A percentile compares a stretch with the other conserved stretches of the same genome.
phyloP scores from a whole-genome alignment of 163 green algal species.

The Chlamydomonas reinhardtii region DNA sequence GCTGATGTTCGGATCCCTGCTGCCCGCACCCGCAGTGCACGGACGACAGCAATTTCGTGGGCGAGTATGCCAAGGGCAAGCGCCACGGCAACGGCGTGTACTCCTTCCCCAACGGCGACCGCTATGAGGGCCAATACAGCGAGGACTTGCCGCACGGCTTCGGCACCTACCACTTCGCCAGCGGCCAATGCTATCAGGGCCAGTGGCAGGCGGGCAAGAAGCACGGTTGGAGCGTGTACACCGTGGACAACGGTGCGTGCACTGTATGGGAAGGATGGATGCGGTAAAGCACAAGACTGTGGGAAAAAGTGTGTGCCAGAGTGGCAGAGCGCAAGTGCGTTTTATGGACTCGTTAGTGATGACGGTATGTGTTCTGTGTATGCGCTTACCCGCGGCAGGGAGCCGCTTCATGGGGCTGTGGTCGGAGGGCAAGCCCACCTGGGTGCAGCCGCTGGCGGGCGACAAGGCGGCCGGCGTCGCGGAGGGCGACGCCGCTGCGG shows the following conservation, averaged over 20 bases:
- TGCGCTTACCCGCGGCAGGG: constrained; percentile 33
- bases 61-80: constrained; percentile 77
- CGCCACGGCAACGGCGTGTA: constrained; percentile 83
- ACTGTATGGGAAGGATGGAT: no score
- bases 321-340: no score
- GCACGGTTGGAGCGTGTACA: constrained; percentile 85
- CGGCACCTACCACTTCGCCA: constrained; percentile 83
- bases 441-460: constrained; percentile 63
- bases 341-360: no score
- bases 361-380: no score
- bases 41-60: constrained; percentile 82
- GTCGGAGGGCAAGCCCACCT: constrained; percentile 69
- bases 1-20: no score
- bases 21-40: constrained; percentile 63
- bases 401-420: constrained; percentile 72
- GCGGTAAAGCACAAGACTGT: neutral
- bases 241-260: constrained; percentile 70
- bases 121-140: constrained; percentile 72
- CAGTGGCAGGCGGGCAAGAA: constrained; percentile 83
- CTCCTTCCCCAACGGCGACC: constrained; percentile 83
- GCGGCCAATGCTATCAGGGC: constrained; percentile 82
- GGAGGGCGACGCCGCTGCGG: neutral
- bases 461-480: neutral
- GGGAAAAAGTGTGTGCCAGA: neutral
- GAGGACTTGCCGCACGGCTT: constrained; percentile 78